These are phyloP conservation scores for Acidomyces sp. DNA, from an alignment of 495 filamentous ascomycete species.

Conservation along the genomic window DNA sequence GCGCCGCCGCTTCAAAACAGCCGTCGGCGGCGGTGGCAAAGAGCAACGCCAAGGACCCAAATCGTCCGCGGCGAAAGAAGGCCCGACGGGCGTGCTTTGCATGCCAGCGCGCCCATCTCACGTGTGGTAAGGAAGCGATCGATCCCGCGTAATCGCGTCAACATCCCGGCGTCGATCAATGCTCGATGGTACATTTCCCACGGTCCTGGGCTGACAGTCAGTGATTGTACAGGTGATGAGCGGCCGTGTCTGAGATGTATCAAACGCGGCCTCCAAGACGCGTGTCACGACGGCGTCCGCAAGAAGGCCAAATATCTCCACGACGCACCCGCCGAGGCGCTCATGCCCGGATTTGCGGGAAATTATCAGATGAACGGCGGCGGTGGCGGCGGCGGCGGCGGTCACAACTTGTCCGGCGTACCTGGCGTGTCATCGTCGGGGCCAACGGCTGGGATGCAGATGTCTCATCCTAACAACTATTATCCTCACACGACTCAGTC, in stretches of 20 bases:
- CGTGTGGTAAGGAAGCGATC: constrained; percentile 66
- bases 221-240: constrained; percentile 50
- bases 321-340: constrained; percentile 72
- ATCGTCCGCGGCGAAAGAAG: constrained; percentile 85
- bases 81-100: constrained; percentile 89
- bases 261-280: constrained; percentile 77
- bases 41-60: constrained; percentile 64
- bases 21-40: no score
- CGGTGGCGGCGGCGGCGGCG: no score
- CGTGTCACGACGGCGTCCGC: constrained; percentile 86
- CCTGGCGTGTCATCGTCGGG: neutral
- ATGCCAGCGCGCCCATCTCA: constrained; percentile 93
- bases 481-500: constrained; percentile 9
- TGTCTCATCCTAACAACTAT: constrained; percentile 21
- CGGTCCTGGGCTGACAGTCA: constrained; percentile 4
- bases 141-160: no score
- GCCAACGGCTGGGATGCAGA: constrained; percentile 1
- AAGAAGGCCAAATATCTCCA: constrained; percentile 99
- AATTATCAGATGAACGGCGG: constrained; percentile 33
- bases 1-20: constrained; percentile 43
- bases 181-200: no score
- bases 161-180: neutral
- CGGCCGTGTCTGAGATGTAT: constrained; percentile 88
- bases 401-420: constrained; percentile 9
- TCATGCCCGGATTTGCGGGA: constrained; percentile 47